Conservation (phyloP, 2,329 filamentous ascomycete species). For the Cordyceps pruinosa region DNA sequence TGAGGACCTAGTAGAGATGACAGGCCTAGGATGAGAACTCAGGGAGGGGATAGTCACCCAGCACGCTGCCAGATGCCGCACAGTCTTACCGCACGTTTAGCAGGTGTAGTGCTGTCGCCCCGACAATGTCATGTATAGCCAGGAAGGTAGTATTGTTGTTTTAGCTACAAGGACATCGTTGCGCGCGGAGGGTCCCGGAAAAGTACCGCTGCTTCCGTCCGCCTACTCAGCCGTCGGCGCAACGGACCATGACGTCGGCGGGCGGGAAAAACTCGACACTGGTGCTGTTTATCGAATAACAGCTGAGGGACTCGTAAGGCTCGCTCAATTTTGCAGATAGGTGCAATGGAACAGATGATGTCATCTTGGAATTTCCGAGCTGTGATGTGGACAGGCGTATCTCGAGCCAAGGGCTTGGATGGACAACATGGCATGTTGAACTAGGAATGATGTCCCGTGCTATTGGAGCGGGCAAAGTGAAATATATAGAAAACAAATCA, state of each 20-base stretch:
- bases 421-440: slow-evolving; percentile 9
- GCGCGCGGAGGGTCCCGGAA: too few species aligned
- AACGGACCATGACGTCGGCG: neutral
- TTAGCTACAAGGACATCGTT: too few species aligned
- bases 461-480: neutral
- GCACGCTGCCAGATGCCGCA: too few species aligned
- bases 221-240: neutral
- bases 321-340: neutral
- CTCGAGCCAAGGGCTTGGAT: slow-evolving; percentile 7
- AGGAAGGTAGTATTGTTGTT: too few species aligned
- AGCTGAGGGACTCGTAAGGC: neutral
- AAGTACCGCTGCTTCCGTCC: too few species aligned
- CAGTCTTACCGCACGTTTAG: too few species aligned
- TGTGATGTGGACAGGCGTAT: slow-evolving; percentile 11
- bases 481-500: neutral
- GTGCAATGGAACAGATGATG: neutral
- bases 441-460: too few species aligned
- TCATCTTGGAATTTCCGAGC: slow-evolving; percentile 9
- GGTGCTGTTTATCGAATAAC: neutral
- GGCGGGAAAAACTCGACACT: neutral
- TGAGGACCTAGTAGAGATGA: too few species aligned
- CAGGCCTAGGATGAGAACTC: too few species aligned
- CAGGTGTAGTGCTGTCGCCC: too few species aligned
- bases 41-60: too few species aligned
- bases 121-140: too few species aligned